These are phyloP conservation scores for Nicotiana knightiana DNA, from an alignment of 257 asterid genomes.

Conservation along the genomic window DNA sequence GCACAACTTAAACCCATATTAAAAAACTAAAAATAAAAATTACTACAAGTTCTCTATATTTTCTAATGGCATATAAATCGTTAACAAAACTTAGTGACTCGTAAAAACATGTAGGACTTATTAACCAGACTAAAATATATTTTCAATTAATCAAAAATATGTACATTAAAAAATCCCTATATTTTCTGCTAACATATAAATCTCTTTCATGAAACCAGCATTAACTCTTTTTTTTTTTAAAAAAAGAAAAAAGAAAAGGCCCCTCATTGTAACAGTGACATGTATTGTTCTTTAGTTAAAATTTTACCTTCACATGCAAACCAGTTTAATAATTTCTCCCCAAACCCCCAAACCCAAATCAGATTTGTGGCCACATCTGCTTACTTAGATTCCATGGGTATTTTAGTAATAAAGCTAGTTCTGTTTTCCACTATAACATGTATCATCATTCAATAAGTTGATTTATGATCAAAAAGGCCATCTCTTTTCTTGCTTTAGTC, in stretches of 20 bases:
- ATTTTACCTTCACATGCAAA: not conserved
- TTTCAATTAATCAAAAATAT: not conserved
- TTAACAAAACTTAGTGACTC: no score
- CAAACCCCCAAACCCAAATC: no score
- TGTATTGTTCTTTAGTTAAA: not conserved
- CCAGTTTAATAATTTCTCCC: not conserved
- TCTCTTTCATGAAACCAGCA: not conserved
- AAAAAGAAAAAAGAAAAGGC: no score
- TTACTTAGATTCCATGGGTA: not conserved
- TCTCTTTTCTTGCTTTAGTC: slow-evolving; percentile 1
- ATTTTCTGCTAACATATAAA: not conserved
- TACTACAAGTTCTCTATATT: not conserved
- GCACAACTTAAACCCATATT: not conserved
- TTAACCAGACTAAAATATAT: not conserved
- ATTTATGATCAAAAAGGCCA: not conserved
- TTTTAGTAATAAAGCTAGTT: not conserved
- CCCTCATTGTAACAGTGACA: not conserved
- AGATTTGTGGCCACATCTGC: not conserved
- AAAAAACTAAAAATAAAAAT: not conserved
- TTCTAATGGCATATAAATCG: not conserved
- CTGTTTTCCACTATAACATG: slow-evolving; percentile 9
- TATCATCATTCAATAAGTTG: slow-evolving; percentile 17
- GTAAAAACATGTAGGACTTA: not conserved
- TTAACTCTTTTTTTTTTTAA: no score
- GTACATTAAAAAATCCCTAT: not conserved